Conservation (phyloP, 441 rosid species). For the Capsella rubella region DNA sequence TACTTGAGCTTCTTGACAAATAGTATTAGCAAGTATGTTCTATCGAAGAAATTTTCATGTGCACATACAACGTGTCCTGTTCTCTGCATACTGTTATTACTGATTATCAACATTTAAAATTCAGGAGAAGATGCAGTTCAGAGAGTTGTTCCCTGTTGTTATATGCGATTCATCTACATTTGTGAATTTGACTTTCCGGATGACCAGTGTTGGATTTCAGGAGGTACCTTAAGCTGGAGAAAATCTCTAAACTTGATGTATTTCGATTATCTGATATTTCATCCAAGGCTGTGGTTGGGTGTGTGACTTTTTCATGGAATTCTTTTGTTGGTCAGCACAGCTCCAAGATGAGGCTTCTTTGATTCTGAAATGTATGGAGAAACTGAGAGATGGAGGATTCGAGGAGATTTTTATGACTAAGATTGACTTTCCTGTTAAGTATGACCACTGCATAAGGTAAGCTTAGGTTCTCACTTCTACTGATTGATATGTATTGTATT, state of each 20-base stretch:
- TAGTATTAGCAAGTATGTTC: conserved; percentile 20
- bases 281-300: conserved; percentile 16
- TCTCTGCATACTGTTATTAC: conserved; percentile 30
- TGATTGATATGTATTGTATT: conserved; percentile 11
- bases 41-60: conserved; percentile 12
- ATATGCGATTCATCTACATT: conserved; percentile 60
- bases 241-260: conserved; percentile 10
- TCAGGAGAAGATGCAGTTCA: conserved; percentile 68
- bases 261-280: conserved; percentile 13
- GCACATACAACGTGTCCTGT: neutral
- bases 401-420: conserved; percentile 78
- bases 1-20: neutral
- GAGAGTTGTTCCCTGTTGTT: conserved; percentile 70
- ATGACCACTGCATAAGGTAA: conserved; percentile 83
- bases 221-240: conserved; percentile 60
- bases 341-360: conserved; percentile 82
- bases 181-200: conserved; percentile 75
- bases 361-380: conserved; percentile 71
- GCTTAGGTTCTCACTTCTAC: conserved; percentile 25
- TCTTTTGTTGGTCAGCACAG: conserved; percentile 48
- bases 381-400: conserved; percentile 78
- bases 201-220: conserved; percentile 62
- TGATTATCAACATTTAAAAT: conserved; percentile 35
- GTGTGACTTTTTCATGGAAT: conserved; percentile 23
- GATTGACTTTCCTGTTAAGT: conserved; percentile 81